phyloP scores from a whole-genome alignment of 2,329 filamentous ascomycete species.

The Geoglossum cookeanum region DNA sequence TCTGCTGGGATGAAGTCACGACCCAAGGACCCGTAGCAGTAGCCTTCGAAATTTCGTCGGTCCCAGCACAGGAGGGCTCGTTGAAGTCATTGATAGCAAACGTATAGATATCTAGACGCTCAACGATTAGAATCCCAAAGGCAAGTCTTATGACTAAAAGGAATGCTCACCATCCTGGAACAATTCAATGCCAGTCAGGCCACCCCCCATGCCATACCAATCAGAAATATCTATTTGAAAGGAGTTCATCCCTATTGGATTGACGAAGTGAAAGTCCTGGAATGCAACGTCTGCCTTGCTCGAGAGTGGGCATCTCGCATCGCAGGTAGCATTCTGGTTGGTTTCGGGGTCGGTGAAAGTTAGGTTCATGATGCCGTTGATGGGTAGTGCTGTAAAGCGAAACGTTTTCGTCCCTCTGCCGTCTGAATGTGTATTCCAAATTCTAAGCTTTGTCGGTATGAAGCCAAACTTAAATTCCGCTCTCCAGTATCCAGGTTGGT shows the following conservation, averaged over 20 bases:
- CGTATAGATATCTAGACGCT: slow-evolving; percentile 45
- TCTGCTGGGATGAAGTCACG: slow-evolving; percentile 45
- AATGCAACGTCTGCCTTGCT: slow-evolving; percentile 43
- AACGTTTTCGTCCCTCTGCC: slow-evolving; percentile 78
- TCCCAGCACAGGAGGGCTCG: slow-evolving; percentile 58
- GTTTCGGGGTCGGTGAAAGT: slow-evolving; percentile 65
- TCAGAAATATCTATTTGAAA: slow-evolving; percentile 73
- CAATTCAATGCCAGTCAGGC: slow-evolving; percentile 68
- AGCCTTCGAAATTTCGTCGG: slow-evolving; percentile 44
- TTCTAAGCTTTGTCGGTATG: slow-evolving; percentile 63
- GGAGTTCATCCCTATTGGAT: slow-evolving; percentile 65
- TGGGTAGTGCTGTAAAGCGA: slow-evolving; percentile 66
- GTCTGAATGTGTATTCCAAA: slow-evolving; percentile 73
- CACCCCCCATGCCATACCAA: slow-evolving; percentile 74
- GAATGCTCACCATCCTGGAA: slow-evolving; percentile 47
- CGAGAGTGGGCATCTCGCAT: slow-evolving; percentile 68
- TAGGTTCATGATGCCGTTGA: slow-evolving; percentile 89
- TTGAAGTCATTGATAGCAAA: slow-evolving; percentile 82
- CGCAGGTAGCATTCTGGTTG: slow-evolving; percentile 51
- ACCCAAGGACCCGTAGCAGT: slow-evolving; percentile 58
- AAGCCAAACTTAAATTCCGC: slow-evolving; percentile 72
- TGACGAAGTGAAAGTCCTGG: slow-evolving; percentile 88
- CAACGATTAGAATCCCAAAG: slow-evolving; percentile 6
- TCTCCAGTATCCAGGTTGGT: slow-evolving; percentile 61
- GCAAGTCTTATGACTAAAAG: neutral